Percentiles rank a stretch among this genome's conserved stretches.
Evolutionary conservation across 768 basidiomycete species (phyloP).

Genomic region (Trametes gibbosa): DNA sequence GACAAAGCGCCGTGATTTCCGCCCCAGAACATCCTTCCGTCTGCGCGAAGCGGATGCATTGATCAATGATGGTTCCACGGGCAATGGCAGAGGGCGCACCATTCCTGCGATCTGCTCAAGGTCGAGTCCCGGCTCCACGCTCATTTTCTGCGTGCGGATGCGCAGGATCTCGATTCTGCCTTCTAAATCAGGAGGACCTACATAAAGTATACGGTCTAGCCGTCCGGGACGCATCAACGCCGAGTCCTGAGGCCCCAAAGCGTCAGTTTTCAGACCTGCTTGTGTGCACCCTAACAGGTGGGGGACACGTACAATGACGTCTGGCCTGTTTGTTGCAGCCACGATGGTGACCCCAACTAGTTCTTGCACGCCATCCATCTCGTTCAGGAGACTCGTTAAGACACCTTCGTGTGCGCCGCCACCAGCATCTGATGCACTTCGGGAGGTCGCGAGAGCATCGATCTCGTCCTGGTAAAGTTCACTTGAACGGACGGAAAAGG

Average conservation of each 20-base stretch:
- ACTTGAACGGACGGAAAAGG: background rate
- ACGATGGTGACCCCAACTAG: conserved; percentile 92
- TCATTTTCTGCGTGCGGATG: conserved; percentile 79
- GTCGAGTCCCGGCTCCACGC: conserved; percentile 68
- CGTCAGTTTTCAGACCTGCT: no score
- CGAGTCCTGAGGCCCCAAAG: conserved; percentile 60
- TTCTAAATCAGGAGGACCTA: conserved; percentile 82
- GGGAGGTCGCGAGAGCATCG: conserved; percentile 85
- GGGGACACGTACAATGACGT: conserved; percentile 71
- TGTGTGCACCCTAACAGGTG: background rate
- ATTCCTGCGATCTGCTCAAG: conserved; percentile 63
- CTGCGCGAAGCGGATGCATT: conserved; percentile 39
- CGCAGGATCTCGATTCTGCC: conserved; percentile 83
- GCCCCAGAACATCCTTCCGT: conserved; percentile 96
- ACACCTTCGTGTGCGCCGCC: conserved; percentile 78
- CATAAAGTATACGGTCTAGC: conserved; percentile 90
- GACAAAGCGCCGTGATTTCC: conserved; percentile 87
- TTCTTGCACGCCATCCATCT: conserved; percentile 99
- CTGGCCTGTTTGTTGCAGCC: conserved; percentile 95
- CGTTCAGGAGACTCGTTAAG: conserved; percentile 88
- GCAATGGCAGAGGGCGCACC: conserved; percentile 40
- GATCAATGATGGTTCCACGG: background rate
- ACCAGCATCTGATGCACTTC: conserved; percentile 53
- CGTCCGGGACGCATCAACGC: conserved; percentile 95
- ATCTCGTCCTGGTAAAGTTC: conserved; percentile 80